phyloP scores from a whole-genome alignment of 2,329 filamentous ascomycete species.

The Cercospora beticola region DNA sequence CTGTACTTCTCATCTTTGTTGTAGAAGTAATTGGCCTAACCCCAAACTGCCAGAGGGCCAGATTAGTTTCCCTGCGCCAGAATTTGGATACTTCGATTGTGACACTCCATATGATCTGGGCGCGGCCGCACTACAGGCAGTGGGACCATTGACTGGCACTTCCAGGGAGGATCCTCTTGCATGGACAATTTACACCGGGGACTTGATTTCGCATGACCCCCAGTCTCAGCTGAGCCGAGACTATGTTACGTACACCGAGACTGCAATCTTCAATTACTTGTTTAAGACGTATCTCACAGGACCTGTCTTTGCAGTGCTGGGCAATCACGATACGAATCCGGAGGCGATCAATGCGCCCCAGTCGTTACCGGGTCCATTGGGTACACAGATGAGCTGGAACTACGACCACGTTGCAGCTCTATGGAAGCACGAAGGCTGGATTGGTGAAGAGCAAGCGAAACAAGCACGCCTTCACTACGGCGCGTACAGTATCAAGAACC shows the following conservation, averaged over 20 bases:
- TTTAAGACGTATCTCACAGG: constrained; percentile 58
- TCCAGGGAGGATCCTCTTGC: constrained; percentile 48
- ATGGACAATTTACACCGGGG: constrained; percentile 59
- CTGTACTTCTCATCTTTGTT: constrained; percentile 54
- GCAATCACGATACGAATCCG: constrained; percentile 59
- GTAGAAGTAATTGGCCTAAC: constrained; percentile 48
- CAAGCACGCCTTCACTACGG: constrained; percentile 56
- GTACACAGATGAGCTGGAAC: constrained; percentile 59
- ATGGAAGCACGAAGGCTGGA: constrained; percentile 59
- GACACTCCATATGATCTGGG: constrained; percentile 60
- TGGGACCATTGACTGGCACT: constrained; percentile 58
- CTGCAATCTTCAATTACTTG: constrained; percentile 52
- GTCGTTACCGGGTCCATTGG: constrained; percentile 53
- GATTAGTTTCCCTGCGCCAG: constrained; percentile 50
- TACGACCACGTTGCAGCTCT: constrained; percentile 56
- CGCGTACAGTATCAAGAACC: constrained; percentile 56
- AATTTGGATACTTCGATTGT: constrained; percentile 57
- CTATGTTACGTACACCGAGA: constrained; percentile 57
- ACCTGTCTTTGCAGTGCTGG: constrained; percentile 57
- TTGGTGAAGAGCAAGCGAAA: constrained; percentile 46
- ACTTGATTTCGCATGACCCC: constrained; percentile 57
- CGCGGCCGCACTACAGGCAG: constrained; percentile 56
- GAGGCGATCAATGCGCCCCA: constrained; percentile 56
- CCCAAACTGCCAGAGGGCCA: constrained; percentile 37
- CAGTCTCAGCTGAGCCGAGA: constrained; percentile 53